Evolutionary conservation across 2,329 filamentous ascomycete species (phyloP).

Genomic region (Hypoxylon sp.): DNA sequence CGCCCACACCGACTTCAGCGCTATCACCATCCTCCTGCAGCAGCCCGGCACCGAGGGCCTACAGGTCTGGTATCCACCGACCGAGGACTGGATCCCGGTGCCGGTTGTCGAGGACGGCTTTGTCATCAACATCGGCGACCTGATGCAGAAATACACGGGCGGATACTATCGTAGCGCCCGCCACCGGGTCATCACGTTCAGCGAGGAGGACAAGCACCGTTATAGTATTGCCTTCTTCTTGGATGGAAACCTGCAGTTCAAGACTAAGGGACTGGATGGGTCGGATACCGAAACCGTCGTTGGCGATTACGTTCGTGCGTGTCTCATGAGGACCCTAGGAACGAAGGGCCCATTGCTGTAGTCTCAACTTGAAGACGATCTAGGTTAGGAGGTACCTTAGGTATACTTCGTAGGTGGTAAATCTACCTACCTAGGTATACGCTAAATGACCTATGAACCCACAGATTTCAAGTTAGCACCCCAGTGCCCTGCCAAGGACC

Average conservation of each 20-base stretch:
- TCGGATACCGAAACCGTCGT: conserved; percentile 34
- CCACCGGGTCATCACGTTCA: conserved; percentile 45
- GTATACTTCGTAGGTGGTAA: too few species aligned
- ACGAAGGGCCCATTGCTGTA: conserved; percentile 20
- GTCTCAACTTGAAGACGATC: too few species aligned
- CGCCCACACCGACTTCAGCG: conserved; percentile 48
- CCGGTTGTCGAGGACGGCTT: conserved; percentile 48
- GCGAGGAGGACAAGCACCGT: conserved; percentile 37
- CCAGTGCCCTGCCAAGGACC: too few species aligned
- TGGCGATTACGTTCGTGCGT: conserved; percentile 29
- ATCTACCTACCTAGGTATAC: too few species aligned
- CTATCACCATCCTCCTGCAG: conserved; percentile 48
- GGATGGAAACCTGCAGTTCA: conserved; percentile 38
- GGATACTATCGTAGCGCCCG: conserved; percentile 46
- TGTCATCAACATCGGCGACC: conserved; percentile 54
- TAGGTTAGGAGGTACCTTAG: too few species aligned
- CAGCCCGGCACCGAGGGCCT: conserved; percentile 46
- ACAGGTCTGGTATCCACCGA: conserved; percentile 43
- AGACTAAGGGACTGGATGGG: conserved; percentile 28
- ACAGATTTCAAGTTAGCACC: too few species aligned
- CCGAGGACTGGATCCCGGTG: conserved; percentile 46
- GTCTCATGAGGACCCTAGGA: conserved; percentile 33
- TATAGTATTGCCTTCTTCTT: conserved; percentile 46
- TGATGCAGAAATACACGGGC: conserved; percentile 49
- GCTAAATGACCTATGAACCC: too few species aligned